Percentiles rank a stretch among this genome's conserved stretches.
phyloP scores from a whole-genome alignment of 169 alveolate genomes.

The Babesia bigemina region DNA sequence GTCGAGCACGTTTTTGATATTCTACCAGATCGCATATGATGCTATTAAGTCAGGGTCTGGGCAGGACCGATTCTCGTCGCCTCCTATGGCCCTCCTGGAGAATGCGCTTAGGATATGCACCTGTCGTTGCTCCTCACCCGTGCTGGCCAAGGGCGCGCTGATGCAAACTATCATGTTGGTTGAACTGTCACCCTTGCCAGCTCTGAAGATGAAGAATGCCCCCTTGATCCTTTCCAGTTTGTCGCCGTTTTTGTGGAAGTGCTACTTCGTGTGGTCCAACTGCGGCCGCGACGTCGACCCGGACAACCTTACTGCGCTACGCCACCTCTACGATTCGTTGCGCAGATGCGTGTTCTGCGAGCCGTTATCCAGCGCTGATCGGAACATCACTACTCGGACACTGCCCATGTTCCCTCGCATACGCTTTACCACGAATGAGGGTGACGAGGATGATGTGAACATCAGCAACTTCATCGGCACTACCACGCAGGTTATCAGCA shows the following conservation, averaged over 20 bases:
- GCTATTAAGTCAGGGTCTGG: not conserved
- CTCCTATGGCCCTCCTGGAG: conserved; percentile 57
- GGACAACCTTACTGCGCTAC: conserved; percentile 41
- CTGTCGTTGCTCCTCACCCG: conserved; percentile 55
- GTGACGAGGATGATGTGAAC: not conserved
- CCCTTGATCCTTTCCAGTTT: conserved; percentile 56
- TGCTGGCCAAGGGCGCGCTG: conserved; percentile 54
- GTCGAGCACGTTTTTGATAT: conserved; percentile 45
- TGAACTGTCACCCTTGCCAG: conserved; percentile 29
- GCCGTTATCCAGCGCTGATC: not conserved
- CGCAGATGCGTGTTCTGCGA: conserved; percentile 27
- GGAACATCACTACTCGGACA: conserved; percentile 3
- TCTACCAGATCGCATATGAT: conserved; percentile 18
- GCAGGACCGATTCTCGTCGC: not conserved
- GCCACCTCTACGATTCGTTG: conserved; percentile 47
- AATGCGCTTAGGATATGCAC: conserved; percentile 52
- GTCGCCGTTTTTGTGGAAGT: conserved; percentile 61
- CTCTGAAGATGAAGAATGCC: conserved; percentile 27
- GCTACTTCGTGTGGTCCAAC: conserved; percentile 68
- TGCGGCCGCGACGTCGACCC: conserved; percentile 51
- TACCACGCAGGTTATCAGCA: not conserved
- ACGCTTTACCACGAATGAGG: conserved; percentile 4
- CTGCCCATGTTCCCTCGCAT: conserved; percentile 37
- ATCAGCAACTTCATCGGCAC: conserved; percentile 5
- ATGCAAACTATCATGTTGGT: conserved; percentile 52